phyloP scores from a whole-genome alignment of 139 green algal genomes.

The Haematococcus lacustris region DNA sequence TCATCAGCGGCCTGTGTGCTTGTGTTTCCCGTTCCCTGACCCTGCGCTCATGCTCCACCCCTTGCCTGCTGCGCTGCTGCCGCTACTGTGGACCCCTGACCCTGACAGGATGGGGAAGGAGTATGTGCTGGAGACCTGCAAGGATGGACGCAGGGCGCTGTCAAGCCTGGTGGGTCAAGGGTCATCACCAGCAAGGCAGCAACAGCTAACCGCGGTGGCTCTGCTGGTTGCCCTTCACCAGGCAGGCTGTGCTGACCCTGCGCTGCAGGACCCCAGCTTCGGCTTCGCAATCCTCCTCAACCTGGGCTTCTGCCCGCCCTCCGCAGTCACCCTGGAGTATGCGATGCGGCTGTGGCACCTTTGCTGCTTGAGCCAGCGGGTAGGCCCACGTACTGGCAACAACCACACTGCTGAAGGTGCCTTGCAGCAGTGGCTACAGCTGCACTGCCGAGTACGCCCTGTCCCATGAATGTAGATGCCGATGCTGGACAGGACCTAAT shows the following conservation, averaged over 20 bases:
- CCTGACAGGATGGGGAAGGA: not conserved
- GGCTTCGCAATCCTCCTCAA: not conserved
- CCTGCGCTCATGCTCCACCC: too few species aligned
- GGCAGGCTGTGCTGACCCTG: not conserved
- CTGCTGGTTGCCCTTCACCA: not conserved
- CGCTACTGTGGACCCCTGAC: not conserved
- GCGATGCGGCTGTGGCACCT: not conserved
- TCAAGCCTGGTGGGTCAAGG: not conserved
- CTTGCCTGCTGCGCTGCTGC: not conserved
- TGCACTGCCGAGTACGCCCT: too few species aligned
- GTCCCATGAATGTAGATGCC: too few species aligned
- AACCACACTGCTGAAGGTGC: too few species aligned
- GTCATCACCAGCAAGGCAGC: too few species aligned
- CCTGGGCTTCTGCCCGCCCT: not conserved
- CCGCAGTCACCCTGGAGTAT: not conserved
- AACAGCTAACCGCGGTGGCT: not conserved
- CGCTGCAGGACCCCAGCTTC: not conserved
- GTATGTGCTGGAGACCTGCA: slow-evolving; percentile 1
- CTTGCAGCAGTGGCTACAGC: too few species aligned
- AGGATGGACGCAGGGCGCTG: not conserved
- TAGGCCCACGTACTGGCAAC: too few species aligned
- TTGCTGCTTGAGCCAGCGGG: not conserved
- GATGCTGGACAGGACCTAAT: too few species aligned
- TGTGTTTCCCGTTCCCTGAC: too few species aligned
- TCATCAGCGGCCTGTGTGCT: too few species aligned